Base-by-base conservation (phyloP, 78 protist genomes). In the Dictyostelium capitatum region DNA sequence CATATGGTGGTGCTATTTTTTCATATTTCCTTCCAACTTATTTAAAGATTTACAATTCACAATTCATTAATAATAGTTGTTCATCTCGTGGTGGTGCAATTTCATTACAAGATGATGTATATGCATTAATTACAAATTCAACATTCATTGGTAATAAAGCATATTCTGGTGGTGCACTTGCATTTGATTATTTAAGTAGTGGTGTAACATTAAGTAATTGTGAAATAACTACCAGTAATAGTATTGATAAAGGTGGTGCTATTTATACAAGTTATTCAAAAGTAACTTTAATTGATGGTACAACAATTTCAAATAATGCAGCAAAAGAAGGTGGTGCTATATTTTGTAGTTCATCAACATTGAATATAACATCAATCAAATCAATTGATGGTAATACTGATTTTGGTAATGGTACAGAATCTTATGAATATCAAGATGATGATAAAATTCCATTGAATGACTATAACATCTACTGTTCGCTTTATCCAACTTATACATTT, bases 191-290 rank as follows among this genome's bases (percentile, higher is more conserved):
- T 32, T n/a, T 59, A n/a, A 17, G 23, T 41, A 43, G 69, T 47
- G 17, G 70, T 7, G 28, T 62, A 25, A 30, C n/a, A 11, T 67
- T 67, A 32, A 30, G 30, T 11, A 72, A 83, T 28, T 59, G 90
- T 43, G 4, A 15, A 8, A 15, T 83, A 57, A 53, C 1, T 0
- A 7, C 12, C 1, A 64, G n/a, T 32, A 2, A 2, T 8, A 78
- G 69, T 6, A 8, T 7, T 30, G 43, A 23, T 23, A 20, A 23
- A 19, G 93, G 93, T 32, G 93, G 84, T 51, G 93, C 93, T 5
- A 54, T 87, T 64, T 87, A 32, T n/a, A 64, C 93, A 14, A 4
- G 5, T 4, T 20, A 23, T 28, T n/a, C 62, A 8, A 30, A 10
- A 0, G 0, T 77, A 4, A 50, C 79, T 2, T 41, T 87, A 12